Evolutionary conservation across 2,329 filamentous ascomycete species (phyloP).

Genomic region (Ceratocystis cubensis): DNA sequence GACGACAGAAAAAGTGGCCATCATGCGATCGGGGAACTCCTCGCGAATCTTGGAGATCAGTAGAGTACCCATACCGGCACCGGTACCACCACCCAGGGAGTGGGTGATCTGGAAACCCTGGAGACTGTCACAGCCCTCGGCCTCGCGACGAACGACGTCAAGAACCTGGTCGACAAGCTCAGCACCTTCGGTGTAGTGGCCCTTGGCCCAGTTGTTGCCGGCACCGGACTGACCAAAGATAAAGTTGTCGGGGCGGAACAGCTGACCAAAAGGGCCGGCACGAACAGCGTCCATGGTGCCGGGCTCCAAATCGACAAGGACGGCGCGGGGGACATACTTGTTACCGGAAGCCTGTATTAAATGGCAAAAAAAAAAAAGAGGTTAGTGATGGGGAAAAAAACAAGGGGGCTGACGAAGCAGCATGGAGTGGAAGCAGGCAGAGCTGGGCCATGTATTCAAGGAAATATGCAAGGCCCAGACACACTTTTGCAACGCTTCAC

Average conservation of each 20-base stretch:
- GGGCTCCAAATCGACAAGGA: constrained; percentile 98
- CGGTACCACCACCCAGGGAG: constrained; percentile 98
- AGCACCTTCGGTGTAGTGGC: constrained; percentile 99
- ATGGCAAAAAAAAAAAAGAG: constrained; percentile 19
- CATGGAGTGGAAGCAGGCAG: not conserved
- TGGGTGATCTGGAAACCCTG: constrained; percentile 99
- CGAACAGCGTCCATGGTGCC: constrained; percentile 99
- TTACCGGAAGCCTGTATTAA: constrained; percentile 70
- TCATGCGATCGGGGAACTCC: constrained; percentile 99
- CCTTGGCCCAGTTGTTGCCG: constrained; percentile 99
- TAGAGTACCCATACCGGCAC: constrained; percentile 99
- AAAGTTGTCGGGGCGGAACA: constrained; percentile 99
- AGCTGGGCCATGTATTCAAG: no score
- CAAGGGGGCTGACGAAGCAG: not conserved
- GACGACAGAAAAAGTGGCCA: constrained; percentile 98
- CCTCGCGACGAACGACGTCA: constrained; percentile 96
- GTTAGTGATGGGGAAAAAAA: not conserved
- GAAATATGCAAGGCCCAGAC: no score
- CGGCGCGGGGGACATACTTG: constrained; percentile 98
- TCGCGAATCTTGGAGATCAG: constrained; percentile 99
- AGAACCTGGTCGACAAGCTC: constrained; percentile 97
- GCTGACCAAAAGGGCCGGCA: constrained; percentile 93
- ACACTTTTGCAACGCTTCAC: no score
- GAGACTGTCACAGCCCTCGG: constrained; percentile 97
- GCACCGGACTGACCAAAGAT: constrained; percentile 99